A percentile compares a stretch with the other conserved stretches of the same genome.
phyloP scores from a whole-genome alignment of 495 filamentous ascomycete genomes.

The Hyaloscypha hepaticicola region DNA sequence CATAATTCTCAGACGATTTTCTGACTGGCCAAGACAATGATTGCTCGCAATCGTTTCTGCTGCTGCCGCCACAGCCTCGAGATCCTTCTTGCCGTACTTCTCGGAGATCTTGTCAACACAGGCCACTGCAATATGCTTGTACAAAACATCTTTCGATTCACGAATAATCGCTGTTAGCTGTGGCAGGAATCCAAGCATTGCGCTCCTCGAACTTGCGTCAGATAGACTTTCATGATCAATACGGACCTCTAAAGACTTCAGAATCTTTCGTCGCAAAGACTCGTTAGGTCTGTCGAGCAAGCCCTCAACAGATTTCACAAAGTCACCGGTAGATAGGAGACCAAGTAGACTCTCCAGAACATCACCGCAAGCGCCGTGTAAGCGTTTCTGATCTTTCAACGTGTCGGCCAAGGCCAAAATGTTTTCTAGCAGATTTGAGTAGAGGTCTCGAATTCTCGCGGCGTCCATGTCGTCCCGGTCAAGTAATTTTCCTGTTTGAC shows the following conservation, averaged over 20 bases:
- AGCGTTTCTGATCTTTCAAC: slow-evolving; percentile 56
- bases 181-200: slow-evolving; percentile 75
- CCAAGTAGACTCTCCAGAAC: slow-evolving; percentile 72
- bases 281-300: slow-evolving; percentile 71
- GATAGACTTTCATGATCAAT: slow-evolving; percentile 65
- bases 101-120: slow-evolving; percentile 90
- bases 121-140: slow-evolving; percentile 77
- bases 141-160: slow-evolving; percentile 63
- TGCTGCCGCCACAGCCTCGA: slow-evolving; percentile 60
- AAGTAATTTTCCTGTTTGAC: slow-evolving; percentile 47
- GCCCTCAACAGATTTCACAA: slow-evolving; percentile 78
- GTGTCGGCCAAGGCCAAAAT: slow-evolving; percentile 60
- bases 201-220: slow-evolving; percentile 62
- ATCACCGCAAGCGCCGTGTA: slow-evolving; percentile 64
- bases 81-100: slow-evolving; percentile 86
- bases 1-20: slow-evolving; percentile 71
- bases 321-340: slow-evolving; percentile 77
- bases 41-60: slow-evolving; percentile 73
- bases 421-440: slow-evolving; percentile 69
- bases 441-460: slow-evolving; percentile 60
- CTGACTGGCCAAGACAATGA: slow-evolving; percentile 69
- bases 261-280: slow-evolving; percentile 71
- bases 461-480: slow-evolving; percentile 58
- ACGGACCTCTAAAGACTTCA: slow-evolving; percentile 73
- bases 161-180: slow-evolving; percentile 71